Conservation (phyloP, 2,329 filamentous ascomycete species). For the Exophiala aquamarina region DNA sequence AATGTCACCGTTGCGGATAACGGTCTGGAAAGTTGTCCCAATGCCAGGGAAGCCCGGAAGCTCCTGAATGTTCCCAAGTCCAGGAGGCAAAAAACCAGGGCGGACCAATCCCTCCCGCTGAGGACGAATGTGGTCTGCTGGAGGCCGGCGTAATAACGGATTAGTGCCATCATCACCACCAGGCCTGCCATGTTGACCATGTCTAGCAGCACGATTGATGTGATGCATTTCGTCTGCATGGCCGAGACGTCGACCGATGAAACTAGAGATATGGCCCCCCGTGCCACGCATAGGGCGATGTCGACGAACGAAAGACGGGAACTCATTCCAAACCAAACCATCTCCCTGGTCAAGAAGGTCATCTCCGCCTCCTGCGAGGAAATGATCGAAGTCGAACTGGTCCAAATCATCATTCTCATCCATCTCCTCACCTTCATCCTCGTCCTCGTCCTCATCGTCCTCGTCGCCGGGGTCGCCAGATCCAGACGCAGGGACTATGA, state of each 20-base stretch:
- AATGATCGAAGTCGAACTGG: conserved; percentile 33
- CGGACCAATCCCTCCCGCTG: conserved; percentile 29
- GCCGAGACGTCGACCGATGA: conserved; percentile 45
- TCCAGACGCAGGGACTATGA: conserved; percentile 18
- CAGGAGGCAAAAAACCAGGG: conserved; percentile 29
- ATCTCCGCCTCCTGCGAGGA: conserved; percentile 51
- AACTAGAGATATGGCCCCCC: conserved; percentile 58
- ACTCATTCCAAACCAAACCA: conserved; percentile 40
- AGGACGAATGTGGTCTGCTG: conserved; percentile 32
- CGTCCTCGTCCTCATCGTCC: conserved; percentile 52
- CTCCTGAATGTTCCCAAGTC: conserved; percentile 8
- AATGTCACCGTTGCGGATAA: conserved; percentile 12
- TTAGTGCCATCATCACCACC: conserved; percentile 79
- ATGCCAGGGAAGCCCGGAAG: conserved; percentile 13
- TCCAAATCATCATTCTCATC: conserved; percentile 42
- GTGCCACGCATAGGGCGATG: conserved; percentile 51
- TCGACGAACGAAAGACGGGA: conserved; percentile 40
- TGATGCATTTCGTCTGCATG: conserved; percentile 21
- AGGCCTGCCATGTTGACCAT: conserved; percentile 41
- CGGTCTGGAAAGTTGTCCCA: conserved; percentile 15
- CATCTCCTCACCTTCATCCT: conserved; percentile 58
- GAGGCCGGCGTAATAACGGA: conserved; percentile 72
- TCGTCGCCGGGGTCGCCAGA: conserved; percentile 21
- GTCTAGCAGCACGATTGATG: conserved; percentile 13
- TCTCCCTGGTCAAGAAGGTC: conserved; percentile 69